Evolutionary conservation across 2,329 filamentous ascomycete species (phyloP).

Genomic region (Talaromyces sp.): DNA sequence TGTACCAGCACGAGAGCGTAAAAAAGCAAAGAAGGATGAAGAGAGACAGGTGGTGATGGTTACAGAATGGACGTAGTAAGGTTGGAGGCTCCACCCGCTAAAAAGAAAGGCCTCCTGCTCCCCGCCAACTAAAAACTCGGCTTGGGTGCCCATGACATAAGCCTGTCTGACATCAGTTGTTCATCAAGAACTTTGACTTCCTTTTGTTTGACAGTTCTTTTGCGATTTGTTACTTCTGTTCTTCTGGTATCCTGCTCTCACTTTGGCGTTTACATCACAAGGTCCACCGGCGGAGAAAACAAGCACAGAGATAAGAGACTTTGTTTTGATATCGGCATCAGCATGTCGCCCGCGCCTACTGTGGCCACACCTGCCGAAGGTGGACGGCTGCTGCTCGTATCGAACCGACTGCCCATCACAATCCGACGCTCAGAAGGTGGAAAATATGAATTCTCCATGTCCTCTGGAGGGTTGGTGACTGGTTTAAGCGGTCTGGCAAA

Average conservation of each 20-base stretch:
- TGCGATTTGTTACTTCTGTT: neutral
- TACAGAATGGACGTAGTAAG: neutral
- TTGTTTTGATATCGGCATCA: neutral
- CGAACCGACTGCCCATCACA: conserved; percentile 88
- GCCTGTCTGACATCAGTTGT: neutral
- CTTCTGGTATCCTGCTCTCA: neutral
- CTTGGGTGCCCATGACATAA: neutral
- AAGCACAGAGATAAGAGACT: neutral
- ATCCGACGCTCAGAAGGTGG: conserved; percentile 87
- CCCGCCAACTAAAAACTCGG: conserved; percentile 16
- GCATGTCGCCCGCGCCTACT: conserved; percentile 16
- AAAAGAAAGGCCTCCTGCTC: conserved; percentile 4
- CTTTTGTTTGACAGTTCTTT: neutral
- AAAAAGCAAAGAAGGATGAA: neutral
- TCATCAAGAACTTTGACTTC: neutral
- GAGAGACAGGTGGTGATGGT: neutral
- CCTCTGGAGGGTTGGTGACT: conserved; percentile 86
- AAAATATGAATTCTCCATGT: conserved; percentile 87
- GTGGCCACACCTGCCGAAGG: conserved; percentile 21
- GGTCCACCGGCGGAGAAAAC: neutral
- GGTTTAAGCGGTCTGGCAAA: conserved; percentile 85
- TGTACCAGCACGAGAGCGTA: neutral
- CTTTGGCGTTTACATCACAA: neutral
- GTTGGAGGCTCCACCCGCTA: neutral
- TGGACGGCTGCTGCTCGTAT: conserved; percentile 69